Evolutionary conservation across 495 filamentous ascomycete species (phyloP).

Genomic region (Talaromyces ruber): DNA sequence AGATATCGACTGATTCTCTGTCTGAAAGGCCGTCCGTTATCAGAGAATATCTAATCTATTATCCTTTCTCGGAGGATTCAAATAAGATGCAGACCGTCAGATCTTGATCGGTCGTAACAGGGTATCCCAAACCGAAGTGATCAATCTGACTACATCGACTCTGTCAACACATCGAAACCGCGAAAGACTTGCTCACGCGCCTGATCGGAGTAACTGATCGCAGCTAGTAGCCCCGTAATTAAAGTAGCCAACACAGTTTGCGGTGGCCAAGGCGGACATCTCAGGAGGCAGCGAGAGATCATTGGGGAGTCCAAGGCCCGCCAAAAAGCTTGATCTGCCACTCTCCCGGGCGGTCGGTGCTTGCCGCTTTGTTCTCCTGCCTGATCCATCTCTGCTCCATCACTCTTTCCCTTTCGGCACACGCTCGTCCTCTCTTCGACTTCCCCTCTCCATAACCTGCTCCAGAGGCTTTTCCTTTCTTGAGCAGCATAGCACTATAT

Average conservation of each 20-base stretch:
- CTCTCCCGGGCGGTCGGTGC: not conserved
- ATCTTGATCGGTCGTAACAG: not conserved
- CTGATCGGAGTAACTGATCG: not conserved
- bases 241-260: not conserved
- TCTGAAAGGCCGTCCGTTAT: not conserved
- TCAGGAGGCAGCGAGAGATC: not conserved
- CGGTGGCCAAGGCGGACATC: not conserved
- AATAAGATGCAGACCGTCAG: not conserved
- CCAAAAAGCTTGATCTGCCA: conserved; percentile 5
- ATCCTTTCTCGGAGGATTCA: not conserved
- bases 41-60: not conserved
- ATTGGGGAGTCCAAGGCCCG: conserved; percentile 1
- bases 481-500: not conserved
- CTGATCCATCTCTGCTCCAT: conserved; percentile 5
- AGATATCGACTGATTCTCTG: not conserved
- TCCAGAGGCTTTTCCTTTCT: not conserved
- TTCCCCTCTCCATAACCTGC: conserved; percentile 2
- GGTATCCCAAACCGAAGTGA: not conserved
- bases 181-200: not conserved
- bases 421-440: not conserved
- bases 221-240: not conserved
- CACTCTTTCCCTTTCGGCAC: not conserved
- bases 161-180: not conserved
- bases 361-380: conserved; percentile 8
- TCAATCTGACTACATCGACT: not conserved